Conservation (phyloP, 2,329 filamentous ascomycete genomes). For the Septoria linicola region DNA sequence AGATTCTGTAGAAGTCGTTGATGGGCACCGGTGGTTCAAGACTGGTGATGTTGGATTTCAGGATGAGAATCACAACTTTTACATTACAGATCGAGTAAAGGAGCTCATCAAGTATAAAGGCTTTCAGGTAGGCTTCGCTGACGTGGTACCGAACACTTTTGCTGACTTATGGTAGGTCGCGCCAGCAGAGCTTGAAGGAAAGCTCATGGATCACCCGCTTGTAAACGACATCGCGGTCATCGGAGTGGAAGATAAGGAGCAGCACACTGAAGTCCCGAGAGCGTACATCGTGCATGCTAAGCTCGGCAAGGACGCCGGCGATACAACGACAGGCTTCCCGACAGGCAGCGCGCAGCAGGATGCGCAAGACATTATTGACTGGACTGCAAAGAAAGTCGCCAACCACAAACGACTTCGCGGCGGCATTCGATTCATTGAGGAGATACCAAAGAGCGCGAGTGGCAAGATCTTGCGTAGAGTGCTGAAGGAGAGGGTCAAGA, state of each 20-base stretch:
- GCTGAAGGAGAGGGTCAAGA: slow-evolving; percentile 45
- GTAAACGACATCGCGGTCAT: slow-evolving; percentile 50
- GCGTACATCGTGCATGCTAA: slow-evolving; percentile 47
- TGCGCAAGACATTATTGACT: slow-evolving; percentile 45
- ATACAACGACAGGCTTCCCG: slow-evolving; percentile 25
- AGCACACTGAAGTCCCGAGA: slow-evolving; percentile 49
- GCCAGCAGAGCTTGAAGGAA: slow-evolving; percentile 50
- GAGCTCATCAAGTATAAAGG: slow-evolving; percentile 61
- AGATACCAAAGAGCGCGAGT: slow-evolving; percentile 49
- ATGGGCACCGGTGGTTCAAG: slow-evolving; percentile 73
- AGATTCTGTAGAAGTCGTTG: slow-evolving; percentile 64
- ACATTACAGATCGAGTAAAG: slow-evolving; percentile 84
- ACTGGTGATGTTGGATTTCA: slow-evolving; percentile 84
- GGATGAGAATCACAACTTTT: slow-evolving; percentile 77
- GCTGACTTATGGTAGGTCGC: slow-evolving; percentile 35
- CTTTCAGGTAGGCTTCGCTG: slow-evolving; percentile 39
- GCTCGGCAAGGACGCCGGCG: slow-evolving; percentile 37
- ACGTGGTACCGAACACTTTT: not conserved
- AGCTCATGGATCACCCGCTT: slow-evolving; percentile 45
- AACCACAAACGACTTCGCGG: slow-evolving; percentile 50
- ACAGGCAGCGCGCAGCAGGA: slow-evolving; percentile 31
- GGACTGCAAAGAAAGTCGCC: slow-evolving; percentile 47
- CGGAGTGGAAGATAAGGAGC: slow-evolving; percentile 45
- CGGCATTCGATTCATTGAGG: slow-evolving; percentile 47
- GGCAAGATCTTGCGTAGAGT: slow-evolving; percentile 51